Percentiles rank a stretch among this genome's conserved stretches.
Evolutionary conservation across 2,329 filamentous ascomycete genomes (phyloP).

Genomic region (Aphanoascus verrucosus): DNA sequence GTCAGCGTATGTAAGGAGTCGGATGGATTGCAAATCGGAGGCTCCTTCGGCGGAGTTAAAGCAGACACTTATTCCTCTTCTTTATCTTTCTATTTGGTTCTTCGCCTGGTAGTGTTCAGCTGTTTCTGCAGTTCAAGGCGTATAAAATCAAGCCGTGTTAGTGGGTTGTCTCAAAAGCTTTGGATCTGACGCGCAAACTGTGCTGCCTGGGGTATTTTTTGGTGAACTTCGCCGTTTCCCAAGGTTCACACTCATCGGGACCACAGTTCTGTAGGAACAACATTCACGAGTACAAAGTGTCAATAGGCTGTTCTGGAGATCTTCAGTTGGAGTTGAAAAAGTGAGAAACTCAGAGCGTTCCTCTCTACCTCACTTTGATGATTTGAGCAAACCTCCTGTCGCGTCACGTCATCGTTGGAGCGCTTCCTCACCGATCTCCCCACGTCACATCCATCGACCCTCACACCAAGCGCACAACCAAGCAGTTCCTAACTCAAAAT

Average conservation of each 20-base stretch:
- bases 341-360: neutral
- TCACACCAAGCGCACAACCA: neutral
- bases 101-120: neutral
- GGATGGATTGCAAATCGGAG: neutral
- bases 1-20: neutral
- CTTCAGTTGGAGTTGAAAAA: neutral
- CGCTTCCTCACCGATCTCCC: neutral
- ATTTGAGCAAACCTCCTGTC: neutral
- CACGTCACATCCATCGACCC: neutral
- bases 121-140: neutral
- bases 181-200: neutral
- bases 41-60: neutral
- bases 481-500: constrained; percentile 1
- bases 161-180: neutral
- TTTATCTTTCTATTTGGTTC: constrained; percentile 6
- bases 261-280: neutral
- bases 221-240: neutral
- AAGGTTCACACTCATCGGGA: neutral
- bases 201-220: neutral
- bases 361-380: neutral
- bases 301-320: neutral
- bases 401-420: constrained; percentile 9
- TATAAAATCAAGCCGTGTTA: too few relatives aligned
- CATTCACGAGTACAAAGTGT: neutral
- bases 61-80: neutral